Percentiles rank a stretch among this genome's conserved stretches.
Evolutionary conservation across 176 grass and related monocot genomes (phyloP).

Genomic region (Phyllostachys edulis): DNA sequence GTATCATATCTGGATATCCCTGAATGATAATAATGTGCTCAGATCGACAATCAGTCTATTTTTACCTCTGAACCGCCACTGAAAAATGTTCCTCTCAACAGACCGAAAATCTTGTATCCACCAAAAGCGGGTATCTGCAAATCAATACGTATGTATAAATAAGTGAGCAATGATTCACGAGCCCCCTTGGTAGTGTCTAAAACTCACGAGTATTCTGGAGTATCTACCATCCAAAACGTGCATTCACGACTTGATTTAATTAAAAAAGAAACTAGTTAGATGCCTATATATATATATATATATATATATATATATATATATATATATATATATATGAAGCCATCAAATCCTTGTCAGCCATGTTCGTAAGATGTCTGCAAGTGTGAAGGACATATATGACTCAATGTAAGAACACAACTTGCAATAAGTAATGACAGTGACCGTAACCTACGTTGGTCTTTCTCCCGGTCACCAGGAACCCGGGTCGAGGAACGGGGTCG

Average conservation of each 20-base stretch:
- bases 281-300: too few relatives aligned
- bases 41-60: not conserved
- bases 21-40: conserved; percentile 11
- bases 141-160: conserved; percentile 18
- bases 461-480: too few relatives aligned
- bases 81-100: conserved; percentile 78
- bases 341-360: not conserved
- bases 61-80: conserved; percentile 78
- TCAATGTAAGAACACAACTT: not conserved
- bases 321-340: too few relatives aligned
- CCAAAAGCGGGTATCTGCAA: conserved; percentile 86
- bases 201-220: not conserved
- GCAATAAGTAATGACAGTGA: not conserved
- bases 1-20: not conserved
- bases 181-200: not conserved
- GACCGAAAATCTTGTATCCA: conserved; percentile 72
- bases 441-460: not conserved
- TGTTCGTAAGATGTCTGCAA: not conserved
- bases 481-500: too few relatives aligned
- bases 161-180: not conserved
- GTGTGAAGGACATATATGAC: not conserved
- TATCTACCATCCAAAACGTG: not conserved
- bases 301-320: too few relatives aligned
- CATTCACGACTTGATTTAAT: not conserved
- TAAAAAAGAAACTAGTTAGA: not conserved